phyloP scores from a whole-genome alignment of 108 stramenopile species.

The Chaetoceros tenuissimus region DNA sequence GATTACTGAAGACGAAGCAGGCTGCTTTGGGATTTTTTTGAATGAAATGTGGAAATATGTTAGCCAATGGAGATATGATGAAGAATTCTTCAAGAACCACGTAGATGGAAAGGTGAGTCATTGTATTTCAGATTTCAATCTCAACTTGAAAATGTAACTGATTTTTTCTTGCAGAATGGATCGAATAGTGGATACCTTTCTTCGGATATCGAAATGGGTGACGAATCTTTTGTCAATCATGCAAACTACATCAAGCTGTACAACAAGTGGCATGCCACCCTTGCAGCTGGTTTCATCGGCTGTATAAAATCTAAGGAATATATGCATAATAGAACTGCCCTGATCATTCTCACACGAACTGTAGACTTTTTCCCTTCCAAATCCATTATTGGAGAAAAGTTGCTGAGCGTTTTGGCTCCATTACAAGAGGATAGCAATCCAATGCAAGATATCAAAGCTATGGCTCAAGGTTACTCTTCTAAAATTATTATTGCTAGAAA shows the following conservation, averaged over 20 bases:
- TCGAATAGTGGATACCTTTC: too few species aligned
- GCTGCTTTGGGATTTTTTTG: conserved; percentile 63
- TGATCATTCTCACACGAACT: conserved; percentile 67
- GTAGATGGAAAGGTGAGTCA: conserved; percentile 38
- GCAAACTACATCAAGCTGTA: conserved; percentile 52
- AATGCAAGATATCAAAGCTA: conserved; percentile 72
- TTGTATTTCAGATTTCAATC: background rate
- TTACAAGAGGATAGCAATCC: conserved; percentile 54
- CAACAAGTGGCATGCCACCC: conserved; percentile 67
- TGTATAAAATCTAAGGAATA: conserved; percentile 74
- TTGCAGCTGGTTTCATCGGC: conserved; percentile 54
- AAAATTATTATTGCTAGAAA: conserved; percentile 72
- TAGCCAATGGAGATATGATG: conserved; percentile 75
- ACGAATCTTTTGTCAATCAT: too few species aligned
- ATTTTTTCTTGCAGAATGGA: too few species aligned
- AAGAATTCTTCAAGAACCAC: conserved; percentile 58
- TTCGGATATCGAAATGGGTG: too few species aligned
- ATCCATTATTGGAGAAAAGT: conserved; percentile 55
- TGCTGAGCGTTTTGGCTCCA: conserved; percentile 43
- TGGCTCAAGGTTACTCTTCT: conserved; percentile 62
- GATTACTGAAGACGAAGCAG: conserved; percentile 84
- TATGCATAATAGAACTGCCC: conserved; percentile 70
- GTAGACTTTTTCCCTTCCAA: conserved; percentile 73
- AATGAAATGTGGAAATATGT: conserved; percentile 61
- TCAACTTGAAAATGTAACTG: background rate